Evolutionary conservation across 768 basidiomycete species (phyloP), one percentile per base, ranked within the genome.

Genomic region (Calocybe gangraenosa): DNA sequence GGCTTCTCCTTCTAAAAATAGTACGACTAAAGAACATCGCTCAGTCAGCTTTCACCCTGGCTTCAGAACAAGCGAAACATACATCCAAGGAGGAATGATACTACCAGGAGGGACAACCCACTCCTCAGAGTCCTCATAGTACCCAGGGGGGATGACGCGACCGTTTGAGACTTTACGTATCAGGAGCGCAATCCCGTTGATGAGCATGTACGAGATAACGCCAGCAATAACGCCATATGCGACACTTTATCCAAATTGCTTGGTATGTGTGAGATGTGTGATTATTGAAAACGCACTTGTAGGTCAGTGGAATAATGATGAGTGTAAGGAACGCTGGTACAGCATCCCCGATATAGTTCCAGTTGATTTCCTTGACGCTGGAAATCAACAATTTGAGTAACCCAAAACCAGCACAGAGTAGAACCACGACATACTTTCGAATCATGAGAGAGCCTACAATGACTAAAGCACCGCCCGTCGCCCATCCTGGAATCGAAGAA

Each of bases 361-460:
- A 93, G 64, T 93, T 93, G 63, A 93, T 84, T 37, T 89, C 89
- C 23, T 80, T 74, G 17, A 88, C 86, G 54, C 81, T 84, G 38
- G 14, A 36, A 19, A 28, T 42, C 22, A 33, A 38, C 46, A n/a
- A n/a, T n/a, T n/a, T n/a, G 21, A 11, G 14, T 1, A 28, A 28
- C n/a, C 50, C 14, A 44, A 10, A 40, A 31, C 40, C 23, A 7
- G 17, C 17, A 30, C 11, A 37, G 36, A 19, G 22, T 7, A 36
- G 15, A 39, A 46, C n/a, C 17, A 47, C 10, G n/a, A 67, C 75
- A 17, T 49, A 81, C 80, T 89, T 91, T 58, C 85, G 77, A 63
- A 89, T 87, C 90, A 92, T 92, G 55, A 91, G 70, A 13, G 84
- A 85, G n/a, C 90, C 90, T 9, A 89, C 89, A 44, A 93, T 84